Conservation (phyloP, 495 filamentous ascomycete genomes). For the Darksidea phi region DNA sequence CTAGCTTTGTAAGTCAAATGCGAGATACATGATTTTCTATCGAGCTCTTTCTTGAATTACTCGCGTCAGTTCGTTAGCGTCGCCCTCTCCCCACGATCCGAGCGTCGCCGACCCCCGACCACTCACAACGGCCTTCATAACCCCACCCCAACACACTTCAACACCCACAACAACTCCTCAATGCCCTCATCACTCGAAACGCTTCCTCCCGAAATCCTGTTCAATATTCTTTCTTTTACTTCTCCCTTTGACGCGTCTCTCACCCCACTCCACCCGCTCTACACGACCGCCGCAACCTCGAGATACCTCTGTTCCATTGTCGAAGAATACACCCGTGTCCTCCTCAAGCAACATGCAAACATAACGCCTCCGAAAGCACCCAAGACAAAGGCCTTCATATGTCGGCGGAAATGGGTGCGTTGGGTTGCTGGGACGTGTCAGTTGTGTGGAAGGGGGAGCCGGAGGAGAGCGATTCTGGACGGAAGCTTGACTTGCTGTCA, state of each 20-base stretch:
- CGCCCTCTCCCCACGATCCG: no score
- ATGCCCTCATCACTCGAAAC: not conserved
- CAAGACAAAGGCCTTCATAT: not conserved
- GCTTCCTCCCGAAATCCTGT: conserved; percentile 19
- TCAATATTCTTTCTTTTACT: conserved; percentile 18
- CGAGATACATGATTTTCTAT: no score
- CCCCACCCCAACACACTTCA: no score
- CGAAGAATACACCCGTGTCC: conserved; percentile 21
- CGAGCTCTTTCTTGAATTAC: no score
- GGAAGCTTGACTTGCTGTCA: conserved; percentile 13
- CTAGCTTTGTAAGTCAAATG: no score
- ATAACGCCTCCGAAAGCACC: not conserved
- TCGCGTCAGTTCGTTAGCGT: no score
- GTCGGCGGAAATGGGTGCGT: conserved; percentile 13
- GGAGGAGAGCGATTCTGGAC: conserved; percentile 17
- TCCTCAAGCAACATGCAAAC: conserved; percentile 16
- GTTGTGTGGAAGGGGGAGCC: conserved; percentile 12
- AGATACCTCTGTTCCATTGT: conserved; percentile 9
- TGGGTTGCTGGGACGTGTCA: conserved; percentile 17
- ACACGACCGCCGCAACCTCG: conserved; percentile 1
- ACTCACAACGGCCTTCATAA: no score
- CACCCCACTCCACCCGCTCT: conserved; percentile 5
- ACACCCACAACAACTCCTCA: no score
- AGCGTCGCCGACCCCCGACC: no score
- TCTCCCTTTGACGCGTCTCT: conserved; percentile 4